phyloP scores from a whole-genome alignment of 805 yeast genomes.

The Yarrowia sp. region DNA sequence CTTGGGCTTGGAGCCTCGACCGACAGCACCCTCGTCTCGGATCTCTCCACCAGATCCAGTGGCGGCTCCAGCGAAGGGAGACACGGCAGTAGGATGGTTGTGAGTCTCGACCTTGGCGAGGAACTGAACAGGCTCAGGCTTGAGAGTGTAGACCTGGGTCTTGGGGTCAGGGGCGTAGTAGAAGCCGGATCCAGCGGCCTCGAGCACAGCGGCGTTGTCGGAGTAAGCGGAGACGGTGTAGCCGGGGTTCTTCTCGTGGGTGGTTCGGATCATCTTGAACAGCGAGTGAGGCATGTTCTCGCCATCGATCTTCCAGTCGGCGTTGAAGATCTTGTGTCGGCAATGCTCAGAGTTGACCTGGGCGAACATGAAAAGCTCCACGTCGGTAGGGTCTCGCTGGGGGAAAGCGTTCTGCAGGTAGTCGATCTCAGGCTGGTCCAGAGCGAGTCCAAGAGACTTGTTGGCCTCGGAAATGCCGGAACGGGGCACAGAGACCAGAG shows the following conservation, averaged over 20 bases:
- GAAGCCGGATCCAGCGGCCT: constrained; percentile 62
- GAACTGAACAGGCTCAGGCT: constrained; percentile 77
- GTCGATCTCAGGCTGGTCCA: constrained; percentile 88
- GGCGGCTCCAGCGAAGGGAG: constrained; percentile 99
- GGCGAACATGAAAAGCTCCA: constrained; percentile 97
- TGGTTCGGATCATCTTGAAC: constrained; percentile 93
- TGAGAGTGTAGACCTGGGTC: constrained; percentile 69
- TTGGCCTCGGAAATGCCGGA: constrained; percentile 72
- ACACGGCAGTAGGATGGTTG: constrained; percentile 98
- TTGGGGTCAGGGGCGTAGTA: constrained; percentile 73
- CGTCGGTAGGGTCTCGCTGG: constrained; percentile 93
- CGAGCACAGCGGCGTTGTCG: constrained; percentile 95
- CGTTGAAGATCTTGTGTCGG: constrained; percentile 97
- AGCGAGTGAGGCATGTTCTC: constrained; percentile 66
- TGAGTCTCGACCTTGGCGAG: constrained; percentile 96
- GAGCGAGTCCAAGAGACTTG: constrained; percentile 83
- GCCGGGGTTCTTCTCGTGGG: constrained; percentile 75
- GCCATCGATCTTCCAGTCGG: constrained; percentile 95
- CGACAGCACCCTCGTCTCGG: constrained; percentile 99
- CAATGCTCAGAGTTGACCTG: constrained; percentile 99
- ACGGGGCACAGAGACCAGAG: constrained; percentile 56
- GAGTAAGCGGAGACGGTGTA: constrained; percentile 90
- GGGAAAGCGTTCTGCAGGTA: constrained; percentile 82
- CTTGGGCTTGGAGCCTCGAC: constrained; percentile 95
- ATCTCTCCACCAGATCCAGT: constrained; percentile 99